Base-by-base conservation (phyloP, 164 flowering plant genomes). In the Stephania yunnanensis region DNA sequence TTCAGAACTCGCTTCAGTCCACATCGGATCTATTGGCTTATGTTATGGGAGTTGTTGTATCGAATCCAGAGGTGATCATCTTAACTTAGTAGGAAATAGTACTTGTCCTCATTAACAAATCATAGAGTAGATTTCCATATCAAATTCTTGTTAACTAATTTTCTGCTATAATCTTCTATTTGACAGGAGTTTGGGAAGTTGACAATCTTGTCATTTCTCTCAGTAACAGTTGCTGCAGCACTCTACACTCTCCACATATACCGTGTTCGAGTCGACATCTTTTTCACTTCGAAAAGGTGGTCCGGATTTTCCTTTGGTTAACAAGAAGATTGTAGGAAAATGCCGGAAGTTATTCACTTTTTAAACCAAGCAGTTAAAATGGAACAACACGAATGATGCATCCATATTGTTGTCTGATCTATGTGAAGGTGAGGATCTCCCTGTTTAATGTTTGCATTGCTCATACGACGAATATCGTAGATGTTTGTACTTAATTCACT, bases 1-100 rank as follows among this genome's bases (percentile, higher is more conserved):
- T 90, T 71, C 98, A 94, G 77, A 91, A 87, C 79, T 89, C 97
- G 4, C 87, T 94, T 69, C 97, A 92, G 74, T 89, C 98, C 20
- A 45, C 78, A 17, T 7, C 91, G 84, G 94, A 91, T 75, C 80
- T 94, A 80, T 50, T 90, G 85, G 84, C 84, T 65, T 92, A 91
- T 81, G 77, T 87, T 50, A 86, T 89, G 90, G 96, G 94, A 73
- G 84, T 91, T 67, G 50, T 92, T 7, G 82, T 92, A 75, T 88
- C 96, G 0, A 84, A 92, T 76, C 96, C 98, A 45, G 64, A 88
- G 96, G 98, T 91, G 66, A 81, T 29, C 8, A 61, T 61, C 48
- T 7, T 65, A 7, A 19, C 66, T 13, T 25, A 66, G 19, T 29
- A 29, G 2, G 42, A 36, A 36, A 36, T 36, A 50, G 5, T 29